Conservation (phyloP, 257 asterid species). For the Ballota nigra region DNA sequence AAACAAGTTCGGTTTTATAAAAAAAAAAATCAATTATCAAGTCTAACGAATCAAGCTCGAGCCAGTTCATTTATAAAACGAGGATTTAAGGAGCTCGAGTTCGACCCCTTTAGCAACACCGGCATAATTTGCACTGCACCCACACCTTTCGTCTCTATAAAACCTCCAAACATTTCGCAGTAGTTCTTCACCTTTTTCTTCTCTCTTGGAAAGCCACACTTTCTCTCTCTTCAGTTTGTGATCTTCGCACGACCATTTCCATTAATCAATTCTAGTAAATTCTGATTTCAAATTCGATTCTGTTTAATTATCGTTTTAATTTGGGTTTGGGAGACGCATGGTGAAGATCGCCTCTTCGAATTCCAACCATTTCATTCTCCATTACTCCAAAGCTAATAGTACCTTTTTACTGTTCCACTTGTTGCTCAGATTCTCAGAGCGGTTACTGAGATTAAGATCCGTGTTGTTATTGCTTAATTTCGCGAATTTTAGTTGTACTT, state of each 20-base stretch:
- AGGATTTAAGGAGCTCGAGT: too few species aligned
- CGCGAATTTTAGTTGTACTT: constrained; percentile 2
- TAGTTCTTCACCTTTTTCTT: neutral
- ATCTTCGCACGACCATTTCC: neutral
- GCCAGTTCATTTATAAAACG: too few species aligned
- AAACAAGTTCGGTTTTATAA: too few species aligned
- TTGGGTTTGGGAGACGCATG: constrained; percentile 40
- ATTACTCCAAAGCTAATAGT: constrained; percentile 25
- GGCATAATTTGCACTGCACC: too few species aligned
- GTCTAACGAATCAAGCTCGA: too few species aligned
- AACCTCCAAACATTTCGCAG: constrained; percentile 9
- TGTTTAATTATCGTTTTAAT: neutral
- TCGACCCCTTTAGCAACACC: too few species aligned
- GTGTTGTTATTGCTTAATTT: constrained; percentile 1
- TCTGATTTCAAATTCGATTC: neutral
- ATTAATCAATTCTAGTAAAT: neutral
- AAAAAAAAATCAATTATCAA: too few species aligned
- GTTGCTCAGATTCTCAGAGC: too few species aligned
- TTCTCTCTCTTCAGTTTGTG: neutral
- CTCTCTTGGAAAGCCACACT: neutral
- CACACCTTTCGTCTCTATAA: constrained; percentile 13
- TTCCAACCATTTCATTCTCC: constrained; percentile 35
- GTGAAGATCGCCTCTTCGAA: constrained; percentile 34
- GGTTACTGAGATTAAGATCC: constrained; percentile 30
- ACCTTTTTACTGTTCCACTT: constrained; percentile 18